phyloP scores from a whole-genome alignment of 495 filamentous ascomycete genomes.

The Lasiosphaeria ovina region DNA sequence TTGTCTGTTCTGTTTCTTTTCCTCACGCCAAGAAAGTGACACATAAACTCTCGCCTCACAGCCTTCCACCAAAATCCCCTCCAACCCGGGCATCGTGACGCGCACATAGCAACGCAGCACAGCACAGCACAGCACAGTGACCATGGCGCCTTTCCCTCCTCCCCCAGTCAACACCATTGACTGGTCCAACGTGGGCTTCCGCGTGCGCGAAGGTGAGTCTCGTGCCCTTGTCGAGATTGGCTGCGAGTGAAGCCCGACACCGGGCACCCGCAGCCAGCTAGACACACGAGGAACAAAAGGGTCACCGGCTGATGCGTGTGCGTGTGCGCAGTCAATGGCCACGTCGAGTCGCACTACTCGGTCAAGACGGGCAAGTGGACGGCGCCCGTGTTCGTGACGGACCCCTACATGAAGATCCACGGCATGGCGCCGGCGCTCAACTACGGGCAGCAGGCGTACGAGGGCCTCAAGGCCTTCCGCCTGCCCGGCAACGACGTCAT shows the following conservation, averaged over 20 bases:
- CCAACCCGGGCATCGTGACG: no score
- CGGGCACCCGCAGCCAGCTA: not conserved
- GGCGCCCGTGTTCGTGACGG: constrained; percentile 65
- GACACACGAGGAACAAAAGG: no score
- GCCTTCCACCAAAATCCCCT: no score
- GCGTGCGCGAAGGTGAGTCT: constrained; percentile 76
- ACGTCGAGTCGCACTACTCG: constrained; percentile 72
- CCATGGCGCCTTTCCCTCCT: constrained; percentile 67
- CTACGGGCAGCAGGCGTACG: constrained; percentile 92
- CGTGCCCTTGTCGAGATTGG: not conserved
- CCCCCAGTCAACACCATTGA: constrained; percentile 81
- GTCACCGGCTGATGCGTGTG: constrained; percentile 9
- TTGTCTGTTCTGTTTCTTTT: no score
- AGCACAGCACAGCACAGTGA: constrained; percentile 3
- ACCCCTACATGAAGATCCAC: constrained; percentile 79
- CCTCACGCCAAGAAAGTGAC: no score
- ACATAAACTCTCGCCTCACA: no score
- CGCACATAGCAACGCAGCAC: no score
- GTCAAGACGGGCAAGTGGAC: constrained; percentile 72
- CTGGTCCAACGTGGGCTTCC: constrained; percentile 89
- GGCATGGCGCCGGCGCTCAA: constrained; percentile 89
- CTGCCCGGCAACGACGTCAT: constrained; percentile 59
- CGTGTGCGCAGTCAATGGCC: constrained; percentile 62
- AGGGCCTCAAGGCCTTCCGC: constrained; percentile 90
- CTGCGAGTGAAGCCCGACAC: not conserved